phyloP scores from a whole-genome alignment of 441 rosid genomes.

The Isatis lusitanica region DNA sequence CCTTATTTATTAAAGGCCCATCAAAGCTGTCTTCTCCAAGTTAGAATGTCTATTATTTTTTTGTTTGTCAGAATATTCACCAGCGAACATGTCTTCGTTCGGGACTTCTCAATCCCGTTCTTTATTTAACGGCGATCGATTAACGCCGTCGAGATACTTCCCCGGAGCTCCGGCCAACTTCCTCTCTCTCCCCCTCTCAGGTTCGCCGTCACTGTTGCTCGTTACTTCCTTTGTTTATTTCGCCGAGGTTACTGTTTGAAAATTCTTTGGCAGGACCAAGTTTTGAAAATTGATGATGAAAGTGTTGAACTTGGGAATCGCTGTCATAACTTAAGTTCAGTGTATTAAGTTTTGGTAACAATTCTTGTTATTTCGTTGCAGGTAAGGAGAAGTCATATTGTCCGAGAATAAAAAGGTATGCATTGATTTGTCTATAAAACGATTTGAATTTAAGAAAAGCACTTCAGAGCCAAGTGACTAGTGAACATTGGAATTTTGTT shows the following conservation, averaged over 20 bases:
- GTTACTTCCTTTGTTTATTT: background rate
- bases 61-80: background rate
- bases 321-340: background rate
- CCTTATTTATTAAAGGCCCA: background rate
- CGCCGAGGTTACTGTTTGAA: too few relatives aligned
- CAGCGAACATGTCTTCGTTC: slow-evolving; percentile 40
- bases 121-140: slow-evolving; percentile 31
- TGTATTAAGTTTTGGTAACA: background rate
- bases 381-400: slow-evolving; percentile 2
- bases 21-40: background rate
- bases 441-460: background rate
- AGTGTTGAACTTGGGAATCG: too few relatives aligned
- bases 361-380: background rate
- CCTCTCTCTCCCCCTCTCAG: slow-evolving; percentile 32
- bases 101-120: slow-evolving; percentile 27
- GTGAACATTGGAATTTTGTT: background rate
- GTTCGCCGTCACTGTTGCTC: slow-evolving; percentile 25
- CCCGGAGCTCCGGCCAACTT: slow-evolving; percentile 37
- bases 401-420: slow-evolving; percentile 6
- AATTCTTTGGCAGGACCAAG: too few relatives aligned
- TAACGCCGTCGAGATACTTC: slow-evolving; percentile 36
- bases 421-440: background rate
- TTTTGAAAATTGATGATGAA: background rate
- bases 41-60: background rate
- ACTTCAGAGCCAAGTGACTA: background rate